Base-by-base conservation (phyloP, 2,329 filamentous ascomycete species). In the Colletotrichum tropicicola region DNA sequence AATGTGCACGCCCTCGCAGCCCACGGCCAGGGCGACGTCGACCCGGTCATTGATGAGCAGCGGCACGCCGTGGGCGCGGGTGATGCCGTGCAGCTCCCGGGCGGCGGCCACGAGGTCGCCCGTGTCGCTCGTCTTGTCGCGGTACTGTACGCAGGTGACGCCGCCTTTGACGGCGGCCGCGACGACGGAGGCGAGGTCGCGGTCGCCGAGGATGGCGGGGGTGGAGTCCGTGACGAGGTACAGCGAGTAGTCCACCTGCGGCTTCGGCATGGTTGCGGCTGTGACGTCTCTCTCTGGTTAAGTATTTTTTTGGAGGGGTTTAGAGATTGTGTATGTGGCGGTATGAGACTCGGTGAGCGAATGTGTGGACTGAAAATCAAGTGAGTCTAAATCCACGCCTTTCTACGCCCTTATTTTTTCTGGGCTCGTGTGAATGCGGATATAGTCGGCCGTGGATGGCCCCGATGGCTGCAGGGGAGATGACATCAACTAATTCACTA, bases 201-300 rank as follows among this genome's bases (percentile, higher is more conserved):
- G 87, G 68, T 85, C 80, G 58, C 92, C 92, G 44, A 98, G 88
- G 70, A 97, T 93, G 32, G 89, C 88, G 13, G 91, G 87, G n/a
- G 94, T 97, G 53, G 93, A 96, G 83, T 98, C 94, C 5, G 94
- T 98, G 70, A 98, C 94, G 62, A 98, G 85, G 76, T 98, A 98
- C 39, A 98, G 82, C 51, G 91, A 90, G 76, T 97, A 94, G 78
- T 97, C 89, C 48, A 91, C 82, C 19, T 79, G 73, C 74, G 77
- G 68, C 64, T 81, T 71, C 59, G 72, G 60, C 73, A 78, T 80
- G 53, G 44, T 28, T 23, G 52, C 52, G 54, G 59, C 39, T 12
- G 10, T 35, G 51, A 21, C 44, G 15, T 32, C 17, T 15, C 10
- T 47, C 23, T 28, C 12, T 8, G 8, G 9, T 25, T n/a, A n/a